Percentiles rank a stretch among this genome's conserved stretches.
These are phyloP conservation scores for Solanum sejunctum DNA, from an alignment of 257 asterid genomes.

Conservation along the genomic window DNA sequence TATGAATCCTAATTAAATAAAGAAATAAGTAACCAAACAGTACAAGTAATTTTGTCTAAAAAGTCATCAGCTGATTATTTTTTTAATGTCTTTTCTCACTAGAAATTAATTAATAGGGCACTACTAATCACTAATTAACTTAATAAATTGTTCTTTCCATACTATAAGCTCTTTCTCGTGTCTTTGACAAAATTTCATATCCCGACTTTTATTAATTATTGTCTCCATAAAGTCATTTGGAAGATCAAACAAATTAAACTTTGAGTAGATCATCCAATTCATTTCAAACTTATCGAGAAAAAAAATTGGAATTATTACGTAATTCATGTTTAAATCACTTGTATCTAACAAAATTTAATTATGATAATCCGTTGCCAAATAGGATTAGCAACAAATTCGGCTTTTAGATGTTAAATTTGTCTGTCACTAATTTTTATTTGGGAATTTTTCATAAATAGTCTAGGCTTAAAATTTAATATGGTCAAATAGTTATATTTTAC, in stretches of 20 bases:
- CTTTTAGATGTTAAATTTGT: background rate
- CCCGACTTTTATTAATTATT: background rate
- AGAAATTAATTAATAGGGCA: background rate
- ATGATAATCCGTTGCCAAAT: background rate
- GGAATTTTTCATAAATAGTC: too few relatives aligned
- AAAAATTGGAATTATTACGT: background rate
- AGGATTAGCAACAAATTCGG: background rate
- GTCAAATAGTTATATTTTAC: too few relatives aligned
- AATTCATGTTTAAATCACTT: background rate
- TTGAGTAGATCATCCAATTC: background rate
- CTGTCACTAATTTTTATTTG: too few relatives aligned
- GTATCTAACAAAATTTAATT: too few relatives aligned
- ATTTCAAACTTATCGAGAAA: background rate
- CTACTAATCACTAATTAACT: background rate
- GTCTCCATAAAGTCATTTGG: background rate
- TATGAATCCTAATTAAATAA: background rate
- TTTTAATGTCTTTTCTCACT: background rate
- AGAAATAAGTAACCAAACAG: background rate
- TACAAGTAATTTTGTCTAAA: background rate
- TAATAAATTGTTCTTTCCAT: background rate
- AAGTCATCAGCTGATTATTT: background rate
- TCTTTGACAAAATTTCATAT: background rate
- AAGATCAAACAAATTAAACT: background rate
- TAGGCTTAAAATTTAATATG: too few relatives aligned
- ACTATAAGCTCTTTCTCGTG: background rate